phyloP scores from a whole-genome alignment of 2,329 filamentous ascomycete species.

The Talaromyces atroroseus region DNA sequence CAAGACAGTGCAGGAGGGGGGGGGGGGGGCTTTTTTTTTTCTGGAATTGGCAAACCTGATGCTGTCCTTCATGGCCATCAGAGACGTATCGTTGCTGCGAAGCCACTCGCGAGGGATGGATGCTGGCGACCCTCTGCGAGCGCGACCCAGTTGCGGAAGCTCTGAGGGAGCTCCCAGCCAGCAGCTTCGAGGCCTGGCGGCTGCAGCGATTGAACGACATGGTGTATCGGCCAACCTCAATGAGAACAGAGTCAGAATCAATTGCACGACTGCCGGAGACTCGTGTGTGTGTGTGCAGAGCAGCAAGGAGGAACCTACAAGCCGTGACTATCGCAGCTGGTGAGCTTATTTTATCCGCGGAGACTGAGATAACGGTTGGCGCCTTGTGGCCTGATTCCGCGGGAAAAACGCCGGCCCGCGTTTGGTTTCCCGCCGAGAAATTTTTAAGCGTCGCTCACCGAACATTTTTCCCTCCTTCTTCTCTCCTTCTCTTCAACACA shows the following conservation, averaged over 20 bases:
- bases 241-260: neutral
- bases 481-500: conserved; percentile 52
- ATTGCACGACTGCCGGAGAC: neutral
- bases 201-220: conserved; percentile 36
- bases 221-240: conserved; percentile 1
- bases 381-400: conserved; percentile 14
- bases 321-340: no score
- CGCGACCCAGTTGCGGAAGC: conserved; percentile 17
- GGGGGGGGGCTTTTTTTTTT: no score
- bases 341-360: conserved; percentile 6
- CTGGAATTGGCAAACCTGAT: conserved; percentile 27
- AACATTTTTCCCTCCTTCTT: conserved; percentile 16
- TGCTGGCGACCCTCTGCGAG: conserved; percentile 16
- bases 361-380: conserved; percentile 11
- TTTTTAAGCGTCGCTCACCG: conserved; percentile 17
- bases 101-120: conserved; percentile 19
- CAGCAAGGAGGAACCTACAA: neutral
- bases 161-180: conserved; percentile 28
- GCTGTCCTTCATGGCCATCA: conserved; percentile 36
- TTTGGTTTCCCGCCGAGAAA: conserved; percentile 13
- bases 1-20: no score
- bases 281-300: no score
- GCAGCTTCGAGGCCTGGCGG: conserved; percentile 27
- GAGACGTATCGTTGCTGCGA: conserved; percentile 35
- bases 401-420: conserved; percentile 10